Conservation (phyloP, 2,329 filamentous ascomycete genomes). For the Colletotrichum lini region DNA sequence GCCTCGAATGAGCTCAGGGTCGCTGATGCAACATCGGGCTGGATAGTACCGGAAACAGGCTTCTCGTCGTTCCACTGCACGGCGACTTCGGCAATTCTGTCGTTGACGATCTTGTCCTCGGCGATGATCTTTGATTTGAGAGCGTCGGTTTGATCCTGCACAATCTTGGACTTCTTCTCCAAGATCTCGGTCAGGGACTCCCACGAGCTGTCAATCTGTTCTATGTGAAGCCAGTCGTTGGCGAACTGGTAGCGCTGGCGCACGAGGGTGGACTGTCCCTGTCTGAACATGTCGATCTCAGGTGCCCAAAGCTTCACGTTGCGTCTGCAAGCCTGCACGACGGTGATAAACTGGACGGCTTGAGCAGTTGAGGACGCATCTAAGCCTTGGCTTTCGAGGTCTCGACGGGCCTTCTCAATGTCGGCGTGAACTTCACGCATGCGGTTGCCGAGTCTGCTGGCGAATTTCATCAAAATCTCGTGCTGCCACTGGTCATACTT, state of each 20-base stretch:
- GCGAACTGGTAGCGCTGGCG: constrained; percentile 96
- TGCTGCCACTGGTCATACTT: constrained; percentile 99
- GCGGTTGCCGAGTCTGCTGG: constrained; percentile 85
- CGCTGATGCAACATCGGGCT: constrained; percentile 87
- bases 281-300: constrained; percentile 94
- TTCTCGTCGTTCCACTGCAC: constrained; percentile 96
- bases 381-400: constrained; percentile 91
- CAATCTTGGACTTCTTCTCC: constrained; percentile 92
- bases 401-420: constrained; percentile 89
- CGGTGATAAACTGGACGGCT: constrained; percentile 98
- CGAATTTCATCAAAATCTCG: constrained; percentile 95
- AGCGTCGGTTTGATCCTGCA: constrained; percentile 96
- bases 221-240: constrained; percentile 93
- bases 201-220: constrained; percentile 98
- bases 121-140: constrained; percentile 94
- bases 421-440: constrained; percentile 95
- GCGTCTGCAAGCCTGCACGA: constrained; percentile 95
- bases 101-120: constrained; percentile 91
- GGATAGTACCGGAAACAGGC: constrained; percentile 93
- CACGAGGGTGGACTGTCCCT: constrained; percentile 92
- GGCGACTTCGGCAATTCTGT: constrained; percentile 89
- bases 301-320: constrained; percentile 96
- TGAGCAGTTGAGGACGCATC: constrained; percentile 97
- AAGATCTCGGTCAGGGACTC: constrained; percentile 92
- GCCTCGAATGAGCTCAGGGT: constrained; percentile 87